Evolutionary conservation across 768 basidiomycete genomes (phyloP).

Genomic region (Russula foetens): DNA sequence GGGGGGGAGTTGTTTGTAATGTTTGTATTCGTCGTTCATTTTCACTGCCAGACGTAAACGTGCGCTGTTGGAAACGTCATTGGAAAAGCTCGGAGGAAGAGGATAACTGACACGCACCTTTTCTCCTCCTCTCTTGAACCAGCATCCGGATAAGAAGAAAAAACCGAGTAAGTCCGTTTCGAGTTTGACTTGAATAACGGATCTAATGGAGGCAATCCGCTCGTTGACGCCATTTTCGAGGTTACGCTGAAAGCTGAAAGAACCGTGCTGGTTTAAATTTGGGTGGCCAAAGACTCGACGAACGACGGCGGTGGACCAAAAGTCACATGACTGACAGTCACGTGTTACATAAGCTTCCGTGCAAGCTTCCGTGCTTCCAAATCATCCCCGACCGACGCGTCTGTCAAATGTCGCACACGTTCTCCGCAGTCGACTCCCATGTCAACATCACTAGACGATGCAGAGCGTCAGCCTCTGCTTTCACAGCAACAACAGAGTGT

Average conservation of each 20-base stretch:
- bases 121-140: conserved; percentile 57
- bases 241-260: neutral
- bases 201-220: conserved; percentile 51
- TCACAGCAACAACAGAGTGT: neutral
- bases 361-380: no score
- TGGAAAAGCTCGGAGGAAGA: neutral
- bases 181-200: conserved; percentile 53
- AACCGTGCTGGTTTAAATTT: no score
- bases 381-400: no score
- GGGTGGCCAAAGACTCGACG: no score
- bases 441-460: neutral
- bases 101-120: conserved; percentile 38
- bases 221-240: conserved; percentile 31
- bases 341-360: no score
- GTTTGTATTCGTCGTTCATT: conserved; percentile 82
- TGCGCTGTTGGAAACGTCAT: conserved; percentile 36
- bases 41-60: conserved; percentile 73
- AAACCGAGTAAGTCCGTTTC: conserved; percentile 67
- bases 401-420: no score
- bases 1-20: conserved; percentile 78
- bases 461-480: conserved; percentile 8
- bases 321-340: no score
- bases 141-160: conserved; percentile 58
- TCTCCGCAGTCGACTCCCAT: neutral
- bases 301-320: no score